Evolutionary conservation across 495 filamentous ascomycete genomes (phyloP).

Genomic region (Aspergillus sparsus): DNA sequence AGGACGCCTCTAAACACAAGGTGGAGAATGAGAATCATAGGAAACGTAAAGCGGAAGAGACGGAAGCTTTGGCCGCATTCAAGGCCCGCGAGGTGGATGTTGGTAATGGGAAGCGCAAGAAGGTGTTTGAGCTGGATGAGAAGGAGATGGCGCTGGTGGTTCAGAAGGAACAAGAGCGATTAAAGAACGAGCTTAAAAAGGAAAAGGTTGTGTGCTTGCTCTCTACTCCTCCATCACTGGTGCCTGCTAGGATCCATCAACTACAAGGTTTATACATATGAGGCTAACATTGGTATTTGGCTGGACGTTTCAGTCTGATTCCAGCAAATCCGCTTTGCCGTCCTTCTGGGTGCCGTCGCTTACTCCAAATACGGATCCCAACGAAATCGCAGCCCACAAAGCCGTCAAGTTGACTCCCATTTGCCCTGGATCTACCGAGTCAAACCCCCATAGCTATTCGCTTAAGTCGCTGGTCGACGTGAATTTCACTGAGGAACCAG

Average conservation of each 20-base stretch:
- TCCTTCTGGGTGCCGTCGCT: constrained; percentile 94
- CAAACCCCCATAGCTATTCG: constrained; percentile 72
- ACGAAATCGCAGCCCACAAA: constrained; percentile 54
- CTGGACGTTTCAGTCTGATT: constrained; percentile 33
- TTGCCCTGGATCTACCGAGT: constrained; percentile 75
- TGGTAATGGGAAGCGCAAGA: constrained; percentile 50
- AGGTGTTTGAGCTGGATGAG: constrained; percentile 74
- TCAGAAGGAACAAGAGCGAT: constrained; percentile 66
- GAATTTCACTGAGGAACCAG: constrained; percentile 74
- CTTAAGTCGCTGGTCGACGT: constrained; percentile 80
- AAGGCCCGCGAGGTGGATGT: constrained; percentile 67
- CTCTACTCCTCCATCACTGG: constrained; percentile 3
- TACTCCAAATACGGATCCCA: constrained; percentile 62
- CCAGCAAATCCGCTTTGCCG: constrained; percentile 71
- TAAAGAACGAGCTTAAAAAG: constrained; percentile 65
- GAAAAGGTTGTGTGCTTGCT: constrained; percentile 61
- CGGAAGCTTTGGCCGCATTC: constrained; percentile 31
- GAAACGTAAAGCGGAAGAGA: constrained; percentile 35
- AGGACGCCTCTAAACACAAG: constrained; percentile 14
- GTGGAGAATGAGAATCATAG: constrained; percentile 14
- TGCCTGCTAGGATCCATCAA: background rate
- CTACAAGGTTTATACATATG: constrained; percentile 13
- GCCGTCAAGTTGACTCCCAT: constrained; percentile 69
- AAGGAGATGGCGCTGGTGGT: constrained; percentile 74
- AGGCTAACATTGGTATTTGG: background rate